phyloP scores from a whole-genome alignment of 495 filamentous ascomycete species.

The Trypethelium eluteriae region DNA sequence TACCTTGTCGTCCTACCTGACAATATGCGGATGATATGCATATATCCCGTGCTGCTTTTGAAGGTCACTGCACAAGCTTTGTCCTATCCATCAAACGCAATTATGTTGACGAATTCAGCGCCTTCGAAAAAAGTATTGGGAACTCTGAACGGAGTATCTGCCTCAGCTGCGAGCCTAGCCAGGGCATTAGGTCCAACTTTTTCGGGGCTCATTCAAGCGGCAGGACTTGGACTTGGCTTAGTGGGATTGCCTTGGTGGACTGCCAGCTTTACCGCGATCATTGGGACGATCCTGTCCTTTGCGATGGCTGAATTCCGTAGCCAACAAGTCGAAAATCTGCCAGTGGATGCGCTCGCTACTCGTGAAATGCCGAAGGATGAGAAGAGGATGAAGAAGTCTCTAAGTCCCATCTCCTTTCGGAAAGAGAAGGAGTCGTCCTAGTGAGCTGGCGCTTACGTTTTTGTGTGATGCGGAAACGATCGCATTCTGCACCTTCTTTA shows the following conservation, averaged over 20 bases:
- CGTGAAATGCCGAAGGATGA: not conserved
- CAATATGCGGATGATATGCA: conserved; percentile 57
- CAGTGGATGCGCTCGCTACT: not conserved
- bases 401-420: no score
- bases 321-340: not conserved
- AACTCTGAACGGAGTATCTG: conserved; percentile 85
- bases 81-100: conserved; percentile 76
- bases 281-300: conserved; percentile 56
- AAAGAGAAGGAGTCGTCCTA: not conserved
- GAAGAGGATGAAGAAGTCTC: not conserved
- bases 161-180: conserved; percentile 78
- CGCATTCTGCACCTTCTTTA: not conserved
- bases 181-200: conserved; percentile 82
- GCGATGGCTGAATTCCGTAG: conserved; percentile 31
- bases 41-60: conserved; percentile 69
- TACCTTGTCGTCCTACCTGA: conserved; percentile 81
- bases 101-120: conserved; percentile 76
- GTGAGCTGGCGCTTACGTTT: not conserved
- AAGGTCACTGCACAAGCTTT: conserved; percentile 83
- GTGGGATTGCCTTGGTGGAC: conserved; percentile 91
- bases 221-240: conserved; percentile 69
- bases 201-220: conserved; percentile 74
- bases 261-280: conserved; percentile 63
- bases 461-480: not conserved
- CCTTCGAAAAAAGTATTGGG: conserved; percentile 75